Base-by-base conservation (phyloP, 1,139 yeast genomes). In the Scheffersomyces stambukii region DNA sequence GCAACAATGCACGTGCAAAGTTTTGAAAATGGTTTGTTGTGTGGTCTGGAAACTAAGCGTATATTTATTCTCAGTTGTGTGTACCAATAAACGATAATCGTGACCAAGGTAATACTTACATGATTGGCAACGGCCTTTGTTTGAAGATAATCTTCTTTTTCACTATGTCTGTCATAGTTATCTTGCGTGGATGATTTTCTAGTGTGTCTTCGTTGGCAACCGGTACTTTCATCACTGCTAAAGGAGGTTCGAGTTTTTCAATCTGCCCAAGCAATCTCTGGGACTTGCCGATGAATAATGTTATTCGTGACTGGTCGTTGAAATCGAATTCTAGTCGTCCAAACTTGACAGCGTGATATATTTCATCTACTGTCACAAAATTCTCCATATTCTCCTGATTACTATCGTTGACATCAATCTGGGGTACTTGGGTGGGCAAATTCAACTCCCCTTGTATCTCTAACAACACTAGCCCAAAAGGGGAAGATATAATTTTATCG, bases 391-490 rank as follows among this genome's bases (percentile, higher is more conserved):
- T 50, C 34, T 56, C 57, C 16, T 48, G 32, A n/a, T 47, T 48
- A 11, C 30, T 34, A 2, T 45, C 46, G 8, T 45, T 38, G 32
- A 21, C 18, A 21, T 35, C 23, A 13, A 42, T 50, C 3, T 36
- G 37, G 2, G 73, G 72, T 21, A 56, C 57, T 15, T 46, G 48
- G 1, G 45, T 36, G 1, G 88, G 88, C 1, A 76, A 46, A 32
- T 75, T 72, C 24, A 81, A 50, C 20, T 76, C 83, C 3, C 91
- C 91, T 48, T 81, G 91, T 11, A 81, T 80, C 49, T 81, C 91
- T 15, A 81, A 40, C 8, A 81, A 44, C 2, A 72, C 64, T 20
- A 75, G 61, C 0, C 89, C 91, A 26, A 58, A 53, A 0, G 79
- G 70, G 0, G 89, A 75, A 2, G 69, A 44, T 6, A 76, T 49